phyloP scores from a whole-genome alignment of 2,329 filamentous ascomycete species.

The Elsinoe arachidis region DNA sequence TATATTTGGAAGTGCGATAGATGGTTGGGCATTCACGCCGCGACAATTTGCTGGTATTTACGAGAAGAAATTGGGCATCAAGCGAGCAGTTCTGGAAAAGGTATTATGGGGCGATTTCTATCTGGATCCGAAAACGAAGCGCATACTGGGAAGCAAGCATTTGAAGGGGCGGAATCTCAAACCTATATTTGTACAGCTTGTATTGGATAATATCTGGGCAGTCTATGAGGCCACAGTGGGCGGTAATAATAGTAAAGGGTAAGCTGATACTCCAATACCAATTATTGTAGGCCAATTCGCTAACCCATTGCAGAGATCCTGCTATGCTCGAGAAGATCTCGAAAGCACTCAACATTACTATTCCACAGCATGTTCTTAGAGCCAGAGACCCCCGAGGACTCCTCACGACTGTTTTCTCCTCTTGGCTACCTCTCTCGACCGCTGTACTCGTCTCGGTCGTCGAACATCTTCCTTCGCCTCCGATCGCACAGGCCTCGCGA shows the following conservation, averaged over 20 bases:
- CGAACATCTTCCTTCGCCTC: constrained; percentile 82
- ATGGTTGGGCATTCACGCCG: constrained; percentile 98
- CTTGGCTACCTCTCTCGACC: constrained; percentile 88
- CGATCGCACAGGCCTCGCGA: constrained; percentile 66
- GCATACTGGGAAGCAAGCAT: constrained; percentile 82
- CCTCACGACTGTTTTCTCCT: constrained; percentile 75
- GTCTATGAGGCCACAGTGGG: constrained; percentile 86
- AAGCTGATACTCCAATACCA: constrained; percentile 40
- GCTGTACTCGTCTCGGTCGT: constrained; percentile 88
- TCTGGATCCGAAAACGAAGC: constrained; percentile 92
- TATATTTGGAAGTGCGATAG: constrained; percentile 94
- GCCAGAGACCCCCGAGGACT: constrained; percentile 77
- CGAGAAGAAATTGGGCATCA: constrained; percentile 95
- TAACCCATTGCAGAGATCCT: constrained; percentile 51
- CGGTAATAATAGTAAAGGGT: constrained; percentile 72
- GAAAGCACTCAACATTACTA: constrained; percentile 75
- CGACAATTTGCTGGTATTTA: constrained; percentile 89
- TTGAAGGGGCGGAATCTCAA: constrained; percentile 85
- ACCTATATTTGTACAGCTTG: constrained; percentile 94
- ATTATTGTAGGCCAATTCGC: not conserved
- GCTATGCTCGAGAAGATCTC: constrained; percentile 85
- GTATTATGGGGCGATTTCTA: constrained; percentile 97
- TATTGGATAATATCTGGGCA: constrained; percentile 92
- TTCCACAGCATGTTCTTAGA: constrained; percentile 74
- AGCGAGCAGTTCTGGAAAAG: constrained; percentile 77